Percentiles rank a stretch among this genome's conserved stretches.
phyloP scores from a whole-genome alignment of 805 yeast species.

The Candida sonorensis region DNA sequence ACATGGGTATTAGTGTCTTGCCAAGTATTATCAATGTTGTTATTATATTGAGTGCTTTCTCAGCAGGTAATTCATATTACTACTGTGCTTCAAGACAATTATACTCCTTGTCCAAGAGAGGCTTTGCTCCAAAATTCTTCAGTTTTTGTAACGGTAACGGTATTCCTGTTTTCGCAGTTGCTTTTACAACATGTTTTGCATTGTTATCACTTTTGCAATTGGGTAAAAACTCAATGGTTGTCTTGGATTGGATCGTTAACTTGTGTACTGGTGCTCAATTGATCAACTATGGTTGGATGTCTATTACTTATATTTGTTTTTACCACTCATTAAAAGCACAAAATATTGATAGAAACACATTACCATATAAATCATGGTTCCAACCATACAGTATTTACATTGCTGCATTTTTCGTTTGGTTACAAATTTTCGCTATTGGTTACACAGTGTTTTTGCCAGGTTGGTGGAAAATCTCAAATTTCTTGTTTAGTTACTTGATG shows the following conservation, averaged over 20 bases:
- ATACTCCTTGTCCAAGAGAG: slow-evolving; percentile 58
- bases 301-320: slow-evolving; percentile 34
- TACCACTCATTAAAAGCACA: slow-evolving; percentile 34
- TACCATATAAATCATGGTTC: slow-evolving; percentile 35
- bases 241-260: slow-evolving; percentile 36
- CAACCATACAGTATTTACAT: slow-evolving; percentile 23
- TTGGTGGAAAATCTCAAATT: slow-evolving; percentile 28
- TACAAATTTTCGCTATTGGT: slow-evolving; percentile 30
- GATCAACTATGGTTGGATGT: slow-evolving; percentile 38
- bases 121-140: slow-evolving; percentile 66
- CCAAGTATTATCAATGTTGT: slow-evolving; percentile 73
- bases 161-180: slow-evolving; percentile 58
- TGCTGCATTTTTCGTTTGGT: slow-evolving; percentile 23
- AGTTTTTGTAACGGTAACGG: slow-evolving; percentile 54
- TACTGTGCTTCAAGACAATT: slow-evolving; percentile 57
- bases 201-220: slow-evolving; percentile 53
- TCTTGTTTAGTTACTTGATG: slow-evolving; percentile 34
- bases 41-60: slow-evolving; percentile 61
- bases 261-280: slow-evolving; percentile 40
- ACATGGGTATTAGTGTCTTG: slow-evolving; percentile 50
- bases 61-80: slow-evolving; percentile 76
- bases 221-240: slow-evolving; percentile 25
- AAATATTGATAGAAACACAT: slow-evolving; percentile 29
- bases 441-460: slow-evolving; percentile 27
- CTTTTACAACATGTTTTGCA: slow-evolving; percentile 46